Conservation (phyloP, 352 stramenopile species). For the Phytophthora gonapodyides region DNA sequence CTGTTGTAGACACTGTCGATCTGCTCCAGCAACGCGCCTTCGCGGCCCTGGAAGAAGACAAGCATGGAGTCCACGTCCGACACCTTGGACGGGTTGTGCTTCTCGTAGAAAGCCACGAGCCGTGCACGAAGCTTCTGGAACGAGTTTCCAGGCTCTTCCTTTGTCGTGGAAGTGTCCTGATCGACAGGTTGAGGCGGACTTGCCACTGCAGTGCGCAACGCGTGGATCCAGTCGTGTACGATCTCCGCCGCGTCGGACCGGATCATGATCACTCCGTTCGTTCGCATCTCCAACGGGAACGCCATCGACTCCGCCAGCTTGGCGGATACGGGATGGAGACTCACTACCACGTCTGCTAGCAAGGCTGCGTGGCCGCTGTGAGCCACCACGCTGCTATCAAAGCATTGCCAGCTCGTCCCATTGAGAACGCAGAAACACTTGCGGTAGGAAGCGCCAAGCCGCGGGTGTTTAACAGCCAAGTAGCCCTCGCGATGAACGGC, state of each 20-base stretch:
- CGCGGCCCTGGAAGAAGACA: conserved; percentile 57
- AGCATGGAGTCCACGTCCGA: conserved; percentile 72
- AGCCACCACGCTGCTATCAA: conserved; percentile 32
- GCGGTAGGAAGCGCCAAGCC: conserved; percentile 33
- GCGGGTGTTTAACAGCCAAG: conserved; percentile 47
- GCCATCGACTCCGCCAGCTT: conserved; percentile 37
- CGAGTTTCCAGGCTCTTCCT: conserved; percentile 3
- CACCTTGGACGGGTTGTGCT: conserved; percentile 88
- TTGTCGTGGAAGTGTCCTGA: conserved; percentile 8
- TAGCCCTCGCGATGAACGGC: conserved; percentile 38
- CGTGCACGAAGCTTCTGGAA: conserved; percentile 41
- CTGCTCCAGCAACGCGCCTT: conserved; percentile 53
- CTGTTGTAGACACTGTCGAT: conserved; percentile 76
- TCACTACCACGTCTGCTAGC: conserved; percentile 35
- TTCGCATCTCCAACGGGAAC: conserved; percentile 46
- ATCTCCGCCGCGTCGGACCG: conserved; percentile 37
- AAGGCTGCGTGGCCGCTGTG: conserved; percentile 23
- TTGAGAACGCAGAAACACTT: conserved; percentile 47
- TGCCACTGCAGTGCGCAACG: conserved; percentile 29
- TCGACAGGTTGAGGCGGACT: not conserved
- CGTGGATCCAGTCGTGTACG: conserved; percentile 40
- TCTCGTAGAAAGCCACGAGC: conserved; percentile 87
- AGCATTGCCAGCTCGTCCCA: conserved; percentile 39
- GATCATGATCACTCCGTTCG: conserved; percentile 44
- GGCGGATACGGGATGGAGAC: conserved; percentile 33